A percentile compares a stretch with the other conserved stretches of the same genome.
Conservation (phyloP, 495 filamentous ascomycete species). For the Diplogelasinospora grovesii region DNA sequence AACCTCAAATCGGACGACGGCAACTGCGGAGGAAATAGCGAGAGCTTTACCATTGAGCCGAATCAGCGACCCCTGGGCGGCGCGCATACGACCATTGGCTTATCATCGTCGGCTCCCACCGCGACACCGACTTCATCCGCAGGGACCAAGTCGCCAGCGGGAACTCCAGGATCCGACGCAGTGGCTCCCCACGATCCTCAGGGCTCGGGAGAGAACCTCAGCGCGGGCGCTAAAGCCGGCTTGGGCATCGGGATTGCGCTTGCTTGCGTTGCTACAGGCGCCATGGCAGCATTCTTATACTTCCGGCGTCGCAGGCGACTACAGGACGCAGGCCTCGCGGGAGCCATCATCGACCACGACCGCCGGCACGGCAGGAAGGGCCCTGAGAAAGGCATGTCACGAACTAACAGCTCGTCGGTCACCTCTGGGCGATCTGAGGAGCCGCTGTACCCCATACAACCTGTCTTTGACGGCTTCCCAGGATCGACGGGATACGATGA, state of each 20-base stretch:
- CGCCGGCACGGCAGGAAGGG: slow-evolving; percentile 15
- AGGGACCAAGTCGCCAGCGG: too few relatives aligned
- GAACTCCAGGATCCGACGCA: slow-evolving; percentile 5
- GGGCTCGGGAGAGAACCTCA: slow-evolving; percentile 11
- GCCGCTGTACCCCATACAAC: slow-evolving; percentile 23
- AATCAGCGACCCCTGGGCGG: not conserved
- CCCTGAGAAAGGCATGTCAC: slow-evolving; percentile 11
- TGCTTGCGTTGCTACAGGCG: slow-evolving; percentile 13
- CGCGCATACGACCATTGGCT: slow-evolving; percentile 6
- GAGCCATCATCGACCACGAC: slow-evolving; percentile 18
- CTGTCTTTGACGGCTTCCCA: slow-evolving; percentile 26
- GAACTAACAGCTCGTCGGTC: slow-evolving; percentile 13
- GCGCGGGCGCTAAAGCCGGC: slow-evolving; percentile 21
- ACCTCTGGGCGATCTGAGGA: slow-evolving; percentile 20
- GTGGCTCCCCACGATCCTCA: slow-evolving; percentile 6
- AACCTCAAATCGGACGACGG: slow-evolving; percentile 9
- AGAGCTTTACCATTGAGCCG: slow-evolving; percentile 9
- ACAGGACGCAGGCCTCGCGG: slow-evolving; percentile 10
- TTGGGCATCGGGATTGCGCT: slow-evolving; percentile 21
- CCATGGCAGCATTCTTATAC: slow-evolving; percentile 24
- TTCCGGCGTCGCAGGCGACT: slow-evolving; percentile 19
- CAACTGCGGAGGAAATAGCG: slow-evolving; percentile 17
- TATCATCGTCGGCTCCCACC: not conserved
- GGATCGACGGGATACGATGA: slow-evolving; percentile 31
- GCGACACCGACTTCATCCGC: not conserved